Conservation (phyloP, 164 flowering plant species). For the Santalum album region DNA sequence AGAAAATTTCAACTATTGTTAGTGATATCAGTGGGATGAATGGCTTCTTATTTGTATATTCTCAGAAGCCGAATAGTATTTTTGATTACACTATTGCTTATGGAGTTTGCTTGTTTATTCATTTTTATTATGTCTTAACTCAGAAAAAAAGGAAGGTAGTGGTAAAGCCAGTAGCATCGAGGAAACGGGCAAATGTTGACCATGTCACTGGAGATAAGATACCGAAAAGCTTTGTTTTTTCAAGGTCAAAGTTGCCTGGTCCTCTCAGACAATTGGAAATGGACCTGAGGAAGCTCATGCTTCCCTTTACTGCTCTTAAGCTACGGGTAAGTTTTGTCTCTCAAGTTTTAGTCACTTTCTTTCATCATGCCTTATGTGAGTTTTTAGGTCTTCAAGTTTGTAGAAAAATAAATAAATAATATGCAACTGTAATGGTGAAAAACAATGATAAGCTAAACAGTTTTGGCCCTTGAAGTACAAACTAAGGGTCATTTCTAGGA, state of each 20-base stretch:
- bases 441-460: too few species aligned
- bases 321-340: conserved; percentile 45
- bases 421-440: too few species aligned
- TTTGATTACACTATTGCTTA: too few species aligned
- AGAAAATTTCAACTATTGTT: too few species aligned
- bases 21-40: too few species aligned
- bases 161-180: conserved; percentile 43
- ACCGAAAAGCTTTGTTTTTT: conserved; percentile 81
- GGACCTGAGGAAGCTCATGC: conserved; percentile 90
- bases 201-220: conserved; percentile 83
- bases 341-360: background rate
- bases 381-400: too few species aligned
- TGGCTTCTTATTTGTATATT: too few species aligned
- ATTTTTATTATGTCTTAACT: background rate
- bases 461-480: too few species aligned
- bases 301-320: conserved; percentile 79
- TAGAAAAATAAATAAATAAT: too few species aligned
- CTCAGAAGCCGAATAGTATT: too few species aligned
- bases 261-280: conserved; percentile 55
- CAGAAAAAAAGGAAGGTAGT: conserved; percentile 42
- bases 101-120: too few species aligned
- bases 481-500: too few species aligned
- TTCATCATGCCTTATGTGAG: background rate
- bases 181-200: conserved; percentile 45
- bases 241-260: conserved; percentile 67